Base-by-base conservation (phyloP, 768 basidiomycete genomes). In the Sporobolomyces pararoseus region DNA sequence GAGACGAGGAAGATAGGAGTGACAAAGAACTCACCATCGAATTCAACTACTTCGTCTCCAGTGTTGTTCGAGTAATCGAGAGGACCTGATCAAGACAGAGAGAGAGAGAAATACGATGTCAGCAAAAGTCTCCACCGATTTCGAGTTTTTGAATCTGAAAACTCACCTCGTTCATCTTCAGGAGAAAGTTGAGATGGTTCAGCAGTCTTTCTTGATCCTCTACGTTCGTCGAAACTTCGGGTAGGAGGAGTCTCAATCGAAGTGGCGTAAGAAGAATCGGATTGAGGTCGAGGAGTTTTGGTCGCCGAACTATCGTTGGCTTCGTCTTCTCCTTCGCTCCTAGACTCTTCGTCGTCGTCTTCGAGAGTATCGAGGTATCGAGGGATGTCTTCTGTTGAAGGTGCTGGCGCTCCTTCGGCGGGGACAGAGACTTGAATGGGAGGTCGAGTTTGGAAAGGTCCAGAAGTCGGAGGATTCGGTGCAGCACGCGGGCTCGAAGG, bases 11-110 rank as follows among this genome's bases (percentile, higher is more conserved):
- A 10, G 29, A 16, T 46, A 46, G 13, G 44, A 13, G 44, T n/a
- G n/a, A n/a, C n/a, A n/a, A n/a, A 42, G 39, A 42, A 27, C 55
- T 35, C 37, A 49, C 46, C 65, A 44, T 49, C 58, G 19, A 59
- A 60, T 25, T 65, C 66, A 58, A 68, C 59, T 12, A 72, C 2
- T 2, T 65, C 66, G 63, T 68, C 71, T 6, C 27, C 58, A 42
- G 31, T 32, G 14, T 34, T 19, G 10, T n/a, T 2, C 4, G 58
- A 0, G 17, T 35, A 53, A 12, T 32, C 62, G 35, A 62, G 47
- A 21, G 64, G 51, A 35, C 69, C 68, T 70, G 55, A n/a, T 23
- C 12, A n/a, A 10, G 47, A 42, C 10, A 42, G 47, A 35, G 32
- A 16, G 14, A 34, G 31, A 63, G 4, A 53, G n/a, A n/a, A n/a